phyloP scores from a whole-genome alignment of 1,284 basidiomycete genomes.

The Pascua sp. region DNA sequence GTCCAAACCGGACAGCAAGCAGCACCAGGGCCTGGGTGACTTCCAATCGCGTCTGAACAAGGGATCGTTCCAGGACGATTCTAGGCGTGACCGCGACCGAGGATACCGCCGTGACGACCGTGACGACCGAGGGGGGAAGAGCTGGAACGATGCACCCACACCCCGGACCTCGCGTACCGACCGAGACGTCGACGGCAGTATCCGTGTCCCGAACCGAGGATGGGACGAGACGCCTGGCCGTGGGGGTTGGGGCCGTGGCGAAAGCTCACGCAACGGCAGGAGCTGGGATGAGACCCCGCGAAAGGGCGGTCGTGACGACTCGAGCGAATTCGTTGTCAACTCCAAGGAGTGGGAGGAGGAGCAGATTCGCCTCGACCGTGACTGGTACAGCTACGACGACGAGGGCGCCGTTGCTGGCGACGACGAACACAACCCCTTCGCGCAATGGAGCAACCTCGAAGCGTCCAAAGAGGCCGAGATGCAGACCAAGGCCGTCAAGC shows the following conservation, averaged over 20 bases:
- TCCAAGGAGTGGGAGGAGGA: slow-evolving; percentile 92
- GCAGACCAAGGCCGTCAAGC: slow-evolving; percentile 74
- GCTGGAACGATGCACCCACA: slow-evolving; percentile 55
- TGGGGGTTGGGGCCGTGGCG: slow-evolving; percentile 42
- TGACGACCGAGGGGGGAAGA: slow-evolving; percentile 25
- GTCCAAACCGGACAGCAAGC: slow-evolving; percentile 15
- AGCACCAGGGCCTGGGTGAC: slow-evolving; percentile 41
- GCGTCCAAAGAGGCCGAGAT: slow-evolving; percentile 71
- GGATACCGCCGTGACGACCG: slow-evolving; percentile 18
- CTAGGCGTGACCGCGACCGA: slow-evolving; percentile 15
- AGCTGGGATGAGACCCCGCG: slow-evolving; percentile 81
- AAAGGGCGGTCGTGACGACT: slow-evolving; percentile 54
- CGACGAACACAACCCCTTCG: slow-evolving; percentile 86
- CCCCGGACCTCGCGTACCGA: slow-evolving; percentile 62
- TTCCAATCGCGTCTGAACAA: slow-evolving; percentile 47
- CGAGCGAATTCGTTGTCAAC: slow-evolving; percentile 51
- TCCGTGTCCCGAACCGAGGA: slow-evolving; percentile 79
- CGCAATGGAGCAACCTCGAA: slow-evolving; percentile 82
- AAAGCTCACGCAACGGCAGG: slow-evolving; percentile 22
- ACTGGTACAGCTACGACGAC: slow-evolving; percentile 90
- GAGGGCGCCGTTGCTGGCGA: slow-evolving; percentile 76
- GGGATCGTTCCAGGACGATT: slow-evolving; percentile 54
- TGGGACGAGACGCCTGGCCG: slow-evolving; percentile 84
- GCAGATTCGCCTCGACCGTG: slow-evolving; percentile 78
- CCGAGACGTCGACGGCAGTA: slow-evolving; percentile 64